Evolutionary conservation across 2,329 filamentous ascomycete genomes (phyloP).

Genomic region (Exophiala sideris): DNA sequence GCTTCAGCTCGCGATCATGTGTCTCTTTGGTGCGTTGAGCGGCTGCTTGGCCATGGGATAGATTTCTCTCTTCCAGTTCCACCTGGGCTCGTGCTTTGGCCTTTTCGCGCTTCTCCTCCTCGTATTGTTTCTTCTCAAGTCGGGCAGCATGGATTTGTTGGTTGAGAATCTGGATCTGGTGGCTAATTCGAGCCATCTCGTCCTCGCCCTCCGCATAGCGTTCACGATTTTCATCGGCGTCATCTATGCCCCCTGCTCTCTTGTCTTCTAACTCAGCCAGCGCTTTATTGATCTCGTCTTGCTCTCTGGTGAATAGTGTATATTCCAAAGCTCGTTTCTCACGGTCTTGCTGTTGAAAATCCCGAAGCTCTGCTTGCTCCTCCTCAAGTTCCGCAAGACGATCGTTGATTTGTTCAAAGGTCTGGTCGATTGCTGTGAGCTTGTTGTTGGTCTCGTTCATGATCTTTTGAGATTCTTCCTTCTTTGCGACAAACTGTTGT

Average conservation of each 20-base stretch:
- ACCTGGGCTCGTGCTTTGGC: conserved; percentile 78
- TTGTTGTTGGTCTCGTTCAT: conserved; percentile 97
- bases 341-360: conserved; percentile 90
- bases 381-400: conserved; percentile 86
- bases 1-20: conserved; percentile 68
- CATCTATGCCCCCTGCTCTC: conserved; percentile 77
- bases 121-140: conserved; percentile 80
- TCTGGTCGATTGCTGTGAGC: conserved; percentile 87
- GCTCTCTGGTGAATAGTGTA: conserved; percentile 86
- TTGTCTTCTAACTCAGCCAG: conserved; percentile 80
- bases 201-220: conserved; percentile 75
- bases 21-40: conserved; percentile 69
- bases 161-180: conserved; percentile 73
- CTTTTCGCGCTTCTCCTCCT: conserved; percentile 81
- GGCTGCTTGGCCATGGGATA: conserved; percentile 77
- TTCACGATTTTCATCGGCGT: conserved; percentile 75
- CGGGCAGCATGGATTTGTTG: conserved; percentile 80
- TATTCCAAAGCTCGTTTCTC: conserved; percentile 92
- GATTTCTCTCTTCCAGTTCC: conserved; percentile 76
- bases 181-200: conserved; percentile 71
- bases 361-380: conserved; percentile 92
- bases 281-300: conserved; percentile 70
- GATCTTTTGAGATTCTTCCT: conserved; percentile 89
- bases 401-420: conserved; percentile 87
- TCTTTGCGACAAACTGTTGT: conserved; percentile 89